Evolutionary conservation across 148 eudicot species (phyloP), one percentile per base, ranked within the genome.

Genomic region (Heliosperma pusillum): DNA sequence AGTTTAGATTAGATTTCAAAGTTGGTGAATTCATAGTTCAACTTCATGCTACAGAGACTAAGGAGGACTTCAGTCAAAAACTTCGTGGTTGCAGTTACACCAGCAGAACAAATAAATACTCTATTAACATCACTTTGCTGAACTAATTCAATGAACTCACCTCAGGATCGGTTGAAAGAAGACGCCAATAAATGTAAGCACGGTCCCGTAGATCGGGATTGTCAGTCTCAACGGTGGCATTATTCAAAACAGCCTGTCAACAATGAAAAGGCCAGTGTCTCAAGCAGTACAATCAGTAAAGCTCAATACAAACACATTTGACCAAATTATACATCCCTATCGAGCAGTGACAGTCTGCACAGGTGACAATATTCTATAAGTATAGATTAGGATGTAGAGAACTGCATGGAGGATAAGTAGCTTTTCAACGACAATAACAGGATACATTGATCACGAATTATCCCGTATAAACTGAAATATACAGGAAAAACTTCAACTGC

Each of bases 121-220:
- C 52, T n/a, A 11, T 2, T 57, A 15, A 63, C n/a, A 22, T 22
- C 29, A 45, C 10, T 65, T 69, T 66, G 21, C 27, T 16, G 26
- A 59, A 59, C 25, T 40, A 70, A 45, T 26, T 44, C 47, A 68
- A 64, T 82, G 69, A 70, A 90, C 80, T 81, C 74, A 81, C 98
- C 97, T 95, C 98, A 20, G 98, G 98, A 86, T 95, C 97, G 60
- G 97, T 95, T 70, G 98, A 95, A 66, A 95, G 98, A 80, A 95
- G 97, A 62, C 97, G 96, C 98, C 98, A 95, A 72, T 95, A 95
- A 66, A 95, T 95, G 78, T 95, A 92, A 57, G 98, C 97, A 77
- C 97, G 98, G 74, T 95, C 98, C 67, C 97, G 91, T 69, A 95
- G 82, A 81, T 95, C 98, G 22, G 98, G 98, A 79, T 95, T 95